Conservation (phyloP, 2,329 filamentous ascomycete species). For the Botryotinia narcissicola region DNA sequence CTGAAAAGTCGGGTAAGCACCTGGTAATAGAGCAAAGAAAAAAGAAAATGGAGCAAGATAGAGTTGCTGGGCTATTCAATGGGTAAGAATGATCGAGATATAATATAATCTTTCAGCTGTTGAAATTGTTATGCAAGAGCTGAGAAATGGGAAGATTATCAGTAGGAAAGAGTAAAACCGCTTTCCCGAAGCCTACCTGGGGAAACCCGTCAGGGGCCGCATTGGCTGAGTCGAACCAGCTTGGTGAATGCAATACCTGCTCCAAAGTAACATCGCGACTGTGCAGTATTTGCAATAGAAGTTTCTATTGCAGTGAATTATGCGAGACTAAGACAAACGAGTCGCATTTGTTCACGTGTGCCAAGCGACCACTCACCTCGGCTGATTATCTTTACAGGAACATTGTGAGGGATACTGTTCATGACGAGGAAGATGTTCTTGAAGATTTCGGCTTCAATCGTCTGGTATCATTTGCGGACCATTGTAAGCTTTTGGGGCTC, state of each 20-base stretch:
- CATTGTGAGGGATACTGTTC: neutral
- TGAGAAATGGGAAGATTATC: neutral
- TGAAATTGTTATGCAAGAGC: neutral
- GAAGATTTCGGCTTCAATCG: neutral
- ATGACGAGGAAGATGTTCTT: neutral
- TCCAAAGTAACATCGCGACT: neutral
- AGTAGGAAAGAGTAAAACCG: neutral
- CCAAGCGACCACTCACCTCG: neutral
- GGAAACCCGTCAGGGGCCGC: neutral
- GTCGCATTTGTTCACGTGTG: neutral
- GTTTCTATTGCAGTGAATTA: neutral
- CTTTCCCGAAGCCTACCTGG: neutral
- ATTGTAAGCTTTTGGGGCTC: neutral
- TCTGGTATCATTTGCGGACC: neutral
- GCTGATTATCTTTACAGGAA: neutral
- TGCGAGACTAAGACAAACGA: neutral
- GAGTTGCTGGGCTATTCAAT: neutral
- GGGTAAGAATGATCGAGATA: neutral
- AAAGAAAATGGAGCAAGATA: neutral
- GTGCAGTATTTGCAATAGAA: neutral
- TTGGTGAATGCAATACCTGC: neutral
- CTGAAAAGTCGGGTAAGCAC: neutral
- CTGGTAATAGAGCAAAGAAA: neutral
- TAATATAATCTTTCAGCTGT: neutral
- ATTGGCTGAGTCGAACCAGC: neutral